phyloP scores from a whole-genome alignment of 805 yeast species.

The Metschnikowia kofuensis region DNA sequence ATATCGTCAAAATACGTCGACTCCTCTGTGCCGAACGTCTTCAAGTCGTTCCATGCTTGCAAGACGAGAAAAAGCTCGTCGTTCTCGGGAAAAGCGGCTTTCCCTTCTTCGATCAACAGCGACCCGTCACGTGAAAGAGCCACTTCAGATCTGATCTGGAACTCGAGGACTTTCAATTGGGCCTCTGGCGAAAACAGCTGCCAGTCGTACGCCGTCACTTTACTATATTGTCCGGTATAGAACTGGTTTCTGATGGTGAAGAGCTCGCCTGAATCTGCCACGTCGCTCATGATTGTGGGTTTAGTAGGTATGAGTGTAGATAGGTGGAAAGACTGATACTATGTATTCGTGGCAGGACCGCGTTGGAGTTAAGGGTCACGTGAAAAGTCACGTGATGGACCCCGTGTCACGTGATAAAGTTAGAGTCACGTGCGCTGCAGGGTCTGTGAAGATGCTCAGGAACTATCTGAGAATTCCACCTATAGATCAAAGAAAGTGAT shows the following conservation, averaged over 20 bases:
- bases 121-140: constrained; percentile 40
- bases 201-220: constrained; percentile 37
- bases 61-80: constrained; percentile 35
- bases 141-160: constrained; percentile 38
- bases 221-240: constrained; percentile 55
- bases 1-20: constrained; percentile 42
- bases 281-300: constrained; percentile 27
- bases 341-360: background rate
- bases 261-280: constrained; percentile 47
- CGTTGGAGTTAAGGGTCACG: too few relatives aligned
- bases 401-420: too few relatives aligned
- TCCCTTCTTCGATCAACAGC: constrained; percentile 35
- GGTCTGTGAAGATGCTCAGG: too few relatives aligned
- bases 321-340: too few relatives aligned
- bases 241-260: constrained; percentile 57
- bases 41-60: constrained; percentile 43
- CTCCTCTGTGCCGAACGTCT: constrained; percentile 42
- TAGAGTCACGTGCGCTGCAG: background rate
- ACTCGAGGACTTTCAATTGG: constrained; percentile 39
- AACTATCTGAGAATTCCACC: too few relatives aligned
- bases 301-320: too few relatives aligned
- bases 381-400: background rate
- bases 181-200: constrained; percentile 38
- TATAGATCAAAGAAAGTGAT: too few relatives aligned
- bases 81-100: constrained; percentile 30